Evolutionary conservation across 2,329 filamentous ascomycete species (phyloP).

Genomic region (Trichocomaceae sp.): DNA sequence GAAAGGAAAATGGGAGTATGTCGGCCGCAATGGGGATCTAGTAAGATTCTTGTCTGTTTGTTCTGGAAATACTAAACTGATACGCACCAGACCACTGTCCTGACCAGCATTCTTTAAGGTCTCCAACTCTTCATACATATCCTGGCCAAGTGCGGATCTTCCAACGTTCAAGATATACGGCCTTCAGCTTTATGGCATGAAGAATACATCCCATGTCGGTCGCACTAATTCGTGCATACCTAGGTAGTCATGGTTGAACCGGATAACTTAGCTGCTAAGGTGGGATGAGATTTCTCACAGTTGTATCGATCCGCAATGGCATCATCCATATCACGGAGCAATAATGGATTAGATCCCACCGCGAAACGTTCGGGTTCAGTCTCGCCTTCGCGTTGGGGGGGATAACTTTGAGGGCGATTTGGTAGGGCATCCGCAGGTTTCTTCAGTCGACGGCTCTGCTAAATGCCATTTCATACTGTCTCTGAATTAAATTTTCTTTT

Average conservation of each 20-base stretch:
- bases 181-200: background rate
- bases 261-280: background rate
- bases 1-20: background rate
- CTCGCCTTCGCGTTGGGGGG: background rate
- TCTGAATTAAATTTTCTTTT: background rate
- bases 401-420: background rate
- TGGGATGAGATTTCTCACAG: background rate
- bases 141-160: background rate
- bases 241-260: background rate
- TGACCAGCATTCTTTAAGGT: background rate
- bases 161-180: background rate
- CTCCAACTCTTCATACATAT: background rate
- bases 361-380: background rate
- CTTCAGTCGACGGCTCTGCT: background rate
- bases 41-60: too few species aligned
- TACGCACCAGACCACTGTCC: background rate
- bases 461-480: background rate
- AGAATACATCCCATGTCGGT: background rate
- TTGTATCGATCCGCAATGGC: background rate
- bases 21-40: too few species aligned
- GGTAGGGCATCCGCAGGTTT: background rate
- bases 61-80: too few species aligned
- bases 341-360: too few species aligned
- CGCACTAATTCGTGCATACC: background rate
- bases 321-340: background rate